phyloP scores from a whole-genome alignment of 1,284 basidiomycete genomes.

The Ustilago hordei region DNA sequence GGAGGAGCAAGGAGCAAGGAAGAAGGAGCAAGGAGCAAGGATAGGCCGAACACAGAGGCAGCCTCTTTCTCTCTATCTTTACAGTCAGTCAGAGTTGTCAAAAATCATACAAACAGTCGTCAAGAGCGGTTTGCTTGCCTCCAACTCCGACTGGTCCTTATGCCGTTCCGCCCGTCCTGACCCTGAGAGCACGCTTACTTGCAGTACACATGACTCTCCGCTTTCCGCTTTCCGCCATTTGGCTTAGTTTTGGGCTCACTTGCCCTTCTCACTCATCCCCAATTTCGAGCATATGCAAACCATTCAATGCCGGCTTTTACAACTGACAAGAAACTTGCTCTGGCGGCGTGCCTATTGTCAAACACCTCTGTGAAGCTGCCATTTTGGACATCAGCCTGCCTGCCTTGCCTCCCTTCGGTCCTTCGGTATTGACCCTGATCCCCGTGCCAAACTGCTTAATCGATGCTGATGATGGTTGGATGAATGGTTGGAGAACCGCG shows the following conservation, averaged over 20 bases:
- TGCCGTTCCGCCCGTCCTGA: not conserved
- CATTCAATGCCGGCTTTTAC: not conserved
- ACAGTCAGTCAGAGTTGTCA: too few relatives aligned
- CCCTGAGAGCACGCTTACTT: not conserved
- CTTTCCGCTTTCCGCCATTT: not conserved
- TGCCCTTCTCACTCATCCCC: constrained; percentile 1
- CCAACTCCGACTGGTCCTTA: not conserved
- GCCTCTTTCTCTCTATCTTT: too few relatives aligned
- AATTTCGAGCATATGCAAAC: not conserved
- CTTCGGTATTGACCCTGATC: not conserved
- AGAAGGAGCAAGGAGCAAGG: too few relatives aligned
- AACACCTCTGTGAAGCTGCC: constrained; percentile 1
- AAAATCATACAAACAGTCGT: too few relatives aligned
- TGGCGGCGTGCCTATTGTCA: not conserved
- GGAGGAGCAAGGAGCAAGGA: too few relatives aligned
- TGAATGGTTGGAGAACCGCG: too few relatives aligned
- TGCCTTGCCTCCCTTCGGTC: not conserved
- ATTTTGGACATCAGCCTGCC: constrained; percentile 4
- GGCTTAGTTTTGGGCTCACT: not conserved
- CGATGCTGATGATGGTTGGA: too few relatives aligned
- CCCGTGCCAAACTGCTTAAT: not conserved
- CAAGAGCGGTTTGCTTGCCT: too few relatives aligned
- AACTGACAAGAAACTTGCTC: not conserved
- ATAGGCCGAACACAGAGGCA: too few relatives aligned
- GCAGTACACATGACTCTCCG: not conserved